Base-by-base conservation (phyloP, 1,284 basidiomycete species). In the Cryptococcus hybrid region DNA sequence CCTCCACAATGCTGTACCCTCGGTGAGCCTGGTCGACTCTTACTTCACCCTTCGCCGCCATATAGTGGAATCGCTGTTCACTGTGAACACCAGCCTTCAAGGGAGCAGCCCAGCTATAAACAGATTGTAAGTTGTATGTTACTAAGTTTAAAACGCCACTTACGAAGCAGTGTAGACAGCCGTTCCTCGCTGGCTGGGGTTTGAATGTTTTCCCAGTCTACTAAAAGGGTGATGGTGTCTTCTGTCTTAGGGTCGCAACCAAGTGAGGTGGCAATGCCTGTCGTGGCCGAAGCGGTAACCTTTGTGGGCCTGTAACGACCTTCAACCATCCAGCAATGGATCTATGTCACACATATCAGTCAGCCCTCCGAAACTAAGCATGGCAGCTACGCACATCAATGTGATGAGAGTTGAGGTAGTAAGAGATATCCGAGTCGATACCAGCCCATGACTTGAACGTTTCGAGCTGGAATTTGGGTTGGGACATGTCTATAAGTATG, bases 381-480 rank as follows among this genome's bases (percentile, higher is more conserved):
- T 18, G 39, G 12, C 7, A 36, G 35, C 13, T 18, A 60, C 73
- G 72, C 46, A 78, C 68, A 51, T 78, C 77, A 57, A 94, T 89
- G 78, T 95, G 92, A 76, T 94, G 92, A 37, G 90, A 92, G 61
- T 92, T 94, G 64, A 95, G 86, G 76, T 96, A 95, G 79, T 94
- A 95, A 62, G 70, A 69, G 62, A 93, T 93, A 69, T 94, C 92
- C 34, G 88, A 90, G 73, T 94, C 92, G 76, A 88, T 89, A 24
- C 92, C 92, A 7, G 92, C 92, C 92, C 92, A 95, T 15, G 89
- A 89, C 60, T 87, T 86, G 85, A 94, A 95, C 0, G 92, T 94
- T 78, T 92, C 89, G 35, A 96, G 83, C 79, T 96, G 92, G 71
- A 85, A 88, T 80, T 96, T 96, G 49, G 92, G 92, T 75, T 95